These are phyloP conservation scores for Volvox carteri DNA, from an alignment of 163 green algal genomes.

Conservation along the genomic window DNA sequence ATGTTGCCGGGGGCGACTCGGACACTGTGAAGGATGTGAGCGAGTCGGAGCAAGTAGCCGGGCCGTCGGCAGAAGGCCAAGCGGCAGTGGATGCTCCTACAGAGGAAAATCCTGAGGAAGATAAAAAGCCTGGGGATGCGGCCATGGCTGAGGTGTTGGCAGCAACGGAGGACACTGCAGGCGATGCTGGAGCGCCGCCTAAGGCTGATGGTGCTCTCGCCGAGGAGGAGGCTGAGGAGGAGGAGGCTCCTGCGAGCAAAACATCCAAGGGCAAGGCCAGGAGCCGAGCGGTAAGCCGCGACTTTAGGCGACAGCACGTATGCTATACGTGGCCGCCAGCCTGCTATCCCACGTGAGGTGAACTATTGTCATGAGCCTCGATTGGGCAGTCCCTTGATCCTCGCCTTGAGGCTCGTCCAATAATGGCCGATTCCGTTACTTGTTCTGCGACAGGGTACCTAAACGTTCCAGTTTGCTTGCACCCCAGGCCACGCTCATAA, in stretches of 20 bases:
- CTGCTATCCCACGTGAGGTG: too few species aligned
- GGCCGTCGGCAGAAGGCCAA: background rate
- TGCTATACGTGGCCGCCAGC: too few species aligned
- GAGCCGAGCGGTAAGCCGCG: conserved; percentile 17
- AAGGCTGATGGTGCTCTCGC: background rate
- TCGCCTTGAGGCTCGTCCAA: too few species aligned
- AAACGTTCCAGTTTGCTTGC: too few species aligned
- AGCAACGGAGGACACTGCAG: background rate
- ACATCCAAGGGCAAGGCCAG: conserved; percentile 48
- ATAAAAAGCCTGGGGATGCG: background rate
- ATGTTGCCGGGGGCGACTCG: background rate
- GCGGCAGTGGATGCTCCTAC: background rate
- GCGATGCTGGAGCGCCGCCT: background rate
- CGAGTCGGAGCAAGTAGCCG: background rate
- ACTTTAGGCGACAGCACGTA: background rate
- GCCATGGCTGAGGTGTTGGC: background rate
- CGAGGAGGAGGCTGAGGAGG: background rate
- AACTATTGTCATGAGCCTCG: too few species aligned
- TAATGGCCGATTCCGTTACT: too few species aligned
- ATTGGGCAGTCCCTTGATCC: too few species aligned
- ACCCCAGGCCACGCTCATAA: too few species aligned
- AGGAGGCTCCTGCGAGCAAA: background rate
- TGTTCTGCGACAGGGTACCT: too few species aligned
- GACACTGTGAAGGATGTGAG: background rate
- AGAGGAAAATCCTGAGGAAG: background rate